Percentiles rank a stretch among this genome's conserved stretches.
Conservation (phyloP, 495 filamentous ascomycete genomes). For the Penicillium subrubescens region DNA sequence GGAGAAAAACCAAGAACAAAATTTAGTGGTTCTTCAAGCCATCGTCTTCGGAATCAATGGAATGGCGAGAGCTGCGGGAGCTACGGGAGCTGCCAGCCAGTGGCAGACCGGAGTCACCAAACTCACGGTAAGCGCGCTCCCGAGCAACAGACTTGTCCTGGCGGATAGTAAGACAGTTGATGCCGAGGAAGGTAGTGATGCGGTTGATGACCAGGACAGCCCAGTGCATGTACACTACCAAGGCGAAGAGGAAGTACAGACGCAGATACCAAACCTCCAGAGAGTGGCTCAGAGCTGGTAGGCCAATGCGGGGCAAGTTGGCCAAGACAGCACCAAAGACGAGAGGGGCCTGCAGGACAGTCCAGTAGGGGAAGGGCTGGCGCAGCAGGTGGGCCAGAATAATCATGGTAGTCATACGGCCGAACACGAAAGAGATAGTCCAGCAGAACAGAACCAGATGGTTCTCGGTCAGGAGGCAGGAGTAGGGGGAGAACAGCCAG, state of each 20-base stretch:
- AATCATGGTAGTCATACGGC: conserved; percentile 99
- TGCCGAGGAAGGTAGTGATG: conserved; percentile 89
- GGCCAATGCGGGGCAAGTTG: conserved; percentile 79
- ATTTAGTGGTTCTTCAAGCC: conserved; percentile 30
- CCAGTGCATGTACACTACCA: conserved; percentile 87
- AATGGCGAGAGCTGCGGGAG: conserved; percentile 4
- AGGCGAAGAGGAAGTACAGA: conserved; percentile 77
- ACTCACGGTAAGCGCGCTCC: conserved; percentile 43
- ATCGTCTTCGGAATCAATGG: conserved; percentile 12
- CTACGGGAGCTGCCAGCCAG: conserved; percentile 7
- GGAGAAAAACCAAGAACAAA: neutral
- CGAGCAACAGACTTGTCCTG: conserved; percentile 49
- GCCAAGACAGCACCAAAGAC: conserved; percentile 80
- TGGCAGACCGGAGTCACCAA: conserved; percentile 32
- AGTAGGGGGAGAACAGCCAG: conserved; percentile 90
- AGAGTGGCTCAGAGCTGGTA: conserved; percentile 58
- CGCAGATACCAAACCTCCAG: conserved; percentile 81
- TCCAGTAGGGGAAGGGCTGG: conserved; percentile 97
- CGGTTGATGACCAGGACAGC: conserved; percentile 86
- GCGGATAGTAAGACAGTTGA: conserved; percentile 91
- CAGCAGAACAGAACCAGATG: conserved; percentile 90
- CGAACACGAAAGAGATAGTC: conserved; percentile 93
- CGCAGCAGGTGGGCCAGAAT: conserved; percentile 92
- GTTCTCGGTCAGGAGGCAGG: conserved; percentile 75
- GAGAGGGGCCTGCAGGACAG: conserved; percentile 81